phyloP scores from a whole-genome alignment of 2,329 filamentous ascomycete genomes.

The Diaporthe humulicola region DNA sequence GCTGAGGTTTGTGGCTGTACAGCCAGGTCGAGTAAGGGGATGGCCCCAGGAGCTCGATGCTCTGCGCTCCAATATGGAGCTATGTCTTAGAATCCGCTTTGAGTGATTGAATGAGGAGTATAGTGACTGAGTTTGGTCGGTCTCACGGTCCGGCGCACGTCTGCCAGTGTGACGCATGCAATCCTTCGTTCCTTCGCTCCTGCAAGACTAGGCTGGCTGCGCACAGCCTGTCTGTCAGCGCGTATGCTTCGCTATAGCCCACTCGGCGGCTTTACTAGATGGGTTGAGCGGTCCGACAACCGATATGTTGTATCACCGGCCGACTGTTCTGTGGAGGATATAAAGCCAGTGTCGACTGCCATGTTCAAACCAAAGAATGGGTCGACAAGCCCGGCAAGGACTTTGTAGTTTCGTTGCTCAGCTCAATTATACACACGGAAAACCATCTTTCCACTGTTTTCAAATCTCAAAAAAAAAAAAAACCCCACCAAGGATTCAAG shows the following conservation, averaged over 20 bases:
- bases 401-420: background rate
- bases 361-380: background rate
- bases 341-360: background rate
- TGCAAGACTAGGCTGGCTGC: background rate
- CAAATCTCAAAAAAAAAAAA: too few relatives aligned
- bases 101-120: background rate
- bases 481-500: too few relatives aligned
- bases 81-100: background rate
- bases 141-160: background rate
- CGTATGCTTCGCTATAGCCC: background rate
- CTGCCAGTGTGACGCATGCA: background rate
- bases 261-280: constrained; percentile 2
- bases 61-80: background rate
- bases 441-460: too few relatives aligned
- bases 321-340: background rate
- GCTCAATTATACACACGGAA: rapidly evolving
- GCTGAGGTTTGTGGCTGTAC: background rate
- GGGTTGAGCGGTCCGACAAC: constrained; percentile 10
- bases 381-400: background rate
- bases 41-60: background rate
- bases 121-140: background rate
- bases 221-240: background rate
- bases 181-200: constrained; percentile 18
- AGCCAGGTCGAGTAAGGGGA: background rate
- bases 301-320: background rate